Conservation (phyloP, 495 filamentous ascomycete genomes). For the Cercophora samala region DNA sequence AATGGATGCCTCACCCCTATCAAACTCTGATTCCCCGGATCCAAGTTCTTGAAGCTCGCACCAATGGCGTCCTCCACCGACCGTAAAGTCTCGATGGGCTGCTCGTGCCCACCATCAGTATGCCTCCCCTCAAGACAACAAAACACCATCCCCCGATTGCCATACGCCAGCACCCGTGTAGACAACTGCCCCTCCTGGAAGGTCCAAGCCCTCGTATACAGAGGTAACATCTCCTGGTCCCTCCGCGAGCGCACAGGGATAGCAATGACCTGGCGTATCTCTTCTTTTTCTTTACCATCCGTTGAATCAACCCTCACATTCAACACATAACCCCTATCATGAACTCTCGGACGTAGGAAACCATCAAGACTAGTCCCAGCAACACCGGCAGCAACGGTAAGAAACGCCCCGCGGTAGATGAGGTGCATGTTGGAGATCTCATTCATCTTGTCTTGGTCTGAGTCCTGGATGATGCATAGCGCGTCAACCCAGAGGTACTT, state of each 20-base stretch:
- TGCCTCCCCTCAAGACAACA: background rate
- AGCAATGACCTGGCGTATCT: background rate
- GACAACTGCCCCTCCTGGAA: background rate
- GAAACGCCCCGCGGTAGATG: background rate
- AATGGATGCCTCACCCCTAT: background rate
- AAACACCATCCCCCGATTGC: background rate
- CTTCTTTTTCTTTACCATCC: background rate
- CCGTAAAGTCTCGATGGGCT: background rate
- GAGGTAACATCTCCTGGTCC: background rate
- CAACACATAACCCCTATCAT: background rate
- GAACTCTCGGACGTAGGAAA: background rate
- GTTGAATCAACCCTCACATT: background rate
- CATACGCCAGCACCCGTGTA: background rate
- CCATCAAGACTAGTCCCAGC: background rate
- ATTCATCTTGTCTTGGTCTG: conserved; percentile 3
- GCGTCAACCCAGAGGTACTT: conserved; percentile 32
- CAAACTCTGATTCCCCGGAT: conserved; percentile 1
- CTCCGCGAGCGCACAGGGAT: background rate
- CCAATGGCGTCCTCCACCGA: background rate
- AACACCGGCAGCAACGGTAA: background rate
- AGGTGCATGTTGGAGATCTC: conserved; percentile 1
- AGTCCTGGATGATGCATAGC: conserved; percentile 30
- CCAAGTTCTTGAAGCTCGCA: background rate
- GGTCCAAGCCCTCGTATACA: background rate
- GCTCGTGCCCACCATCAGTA: background rate